phyloP scores from a whole-genome alignment of 2,329 filamentous ascomycete genomes.

The Venturia oleaginea region DNA sequence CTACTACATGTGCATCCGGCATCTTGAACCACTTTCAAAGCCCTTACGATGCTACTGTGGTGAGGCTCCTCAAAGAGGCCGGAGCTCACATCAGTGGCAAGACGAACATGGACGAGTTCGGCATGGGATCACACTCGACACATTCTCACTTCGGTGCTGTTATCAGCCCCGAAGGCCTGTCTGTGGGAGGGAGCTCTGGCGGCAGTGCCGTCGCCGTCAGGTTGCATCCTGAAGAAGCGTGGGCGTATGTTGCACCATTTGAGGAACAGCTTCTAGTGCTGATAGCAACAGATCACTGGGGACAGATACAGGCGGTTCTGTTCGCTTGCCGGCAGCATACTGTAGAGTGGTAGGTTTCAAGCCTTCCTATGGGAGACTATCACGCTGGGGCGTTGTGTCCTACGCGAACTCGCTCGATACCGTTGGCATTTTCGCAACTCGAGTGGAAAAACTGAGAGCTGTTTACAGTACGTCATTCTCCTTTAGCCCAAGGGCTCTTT shows the following conservation, averaged over 20 bases:
- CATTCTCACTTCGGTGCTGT: constrained; percentile 61
- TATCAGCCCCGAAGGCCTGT: constrained; percentile 32
- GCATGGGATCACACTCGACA: constrained; percentile 79
- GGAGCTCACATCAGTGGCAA: constrained; percentile 64
- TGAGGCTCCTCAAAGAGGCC: constrained; percentile 54
- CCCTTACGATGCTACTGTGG: constrained; percentile 75
- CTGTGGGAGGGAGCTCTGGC: constrained; percentile 83
- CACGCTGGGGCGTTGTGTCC: constrained; percentile 75
- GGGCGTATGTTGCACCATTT: constrained; percentile 38
- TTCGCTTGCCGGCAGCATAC: constrained; percentile 80
- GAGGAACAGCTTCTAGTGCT: constrained; percentile 7
- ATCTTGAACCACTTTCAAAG: constrained; percentile 61
- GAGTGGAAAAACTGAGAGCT: not conserved
- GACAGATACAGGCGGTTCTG: constrained; percentile 87
- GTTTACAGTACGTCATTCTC: not conserved
- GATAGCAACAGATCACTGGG: constrained; percentile 56
- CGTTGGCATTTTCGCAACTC: constrained; percentile 61
- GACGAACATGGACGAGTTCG: constrained; percentile 92
- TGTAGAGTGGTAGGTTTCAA: constrained; percentile 79
- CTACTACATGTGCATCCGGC: constrained; percentile 73
- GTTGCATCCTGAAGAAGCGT: constrained; percentile 40
- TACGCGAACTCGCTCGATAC: constrained; percentile 93
- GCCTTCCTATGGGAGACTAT: constrained; percentile 81
- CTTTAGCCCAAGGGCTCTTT: too few relatives aligned
- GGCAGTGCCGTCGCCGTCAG: constrained; percentile 81